Percentiles rank a stretch among this genome's conserved stretches.
These are phyloP conservation scores for Agapanthus africanus DNA, from an alignment of 106 monocot genomes.

Conservation along the genomic window DNA sequence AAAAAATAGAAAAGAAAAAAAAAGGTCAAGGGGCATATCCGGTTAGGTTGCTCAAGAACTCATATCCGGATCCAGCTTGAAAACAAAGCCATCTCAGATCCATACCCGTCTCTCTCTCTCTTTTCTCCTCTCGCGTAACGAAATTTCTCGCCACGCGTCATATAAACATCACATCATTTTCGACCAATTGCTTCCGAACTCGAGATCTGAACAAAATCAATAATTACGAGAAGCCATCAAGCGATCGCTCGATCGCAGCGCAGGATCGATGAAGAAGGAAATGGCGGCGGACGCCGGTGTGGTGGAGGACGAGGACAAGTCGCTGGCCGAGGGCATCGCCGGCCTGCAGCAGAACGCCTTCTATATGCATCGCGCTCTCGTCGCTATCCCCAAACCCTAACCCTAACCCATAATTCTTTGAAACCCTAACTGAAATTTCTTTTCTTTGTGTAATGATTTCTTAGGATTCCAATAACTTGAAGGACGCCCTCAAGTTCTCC, in stretches of 20 bases:
- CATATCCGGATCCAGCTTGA: too few relatives aligned
- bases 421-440: not conserved
- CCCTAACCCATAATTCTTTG: not conserved
- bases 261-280: slow-evolving; percentile 3
- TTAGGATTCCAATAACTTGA: slow-evolving; percentile 86
- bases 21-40: too few relatives aligned
- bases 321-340: slow-evolving; percentile 96
- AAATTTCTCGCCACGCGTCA: too few relatives aligned
- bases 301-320: slow-evolving; percentile 94
- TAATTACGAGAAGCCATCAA: not conserved
- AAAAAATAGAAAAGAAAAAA: too few relatives aligned
- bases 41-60: too few relatives aligned
- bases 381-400: slow-evolving; percentile 19
- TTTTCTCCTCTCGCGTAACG: too few relatives aligned
- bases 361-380: slow-evolving; percentile 95
- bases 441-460: not conserved
- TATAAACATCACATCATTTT: too few relatives aligned
- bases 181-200: too few relatives aligned
- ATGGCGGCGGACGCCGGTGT: slow-evolving; percentile 42
- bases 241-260: not conserved
- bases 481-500: slow-evolving; percentile 92
- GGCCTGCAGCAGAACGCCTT: slow-evolving; percentile 97
- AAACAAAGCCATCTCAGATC: too few relatives aligned
- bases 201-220: slow-evolving; percentile 3
- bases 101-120: too few relatives aligned